Percentiles rank a stretch among this genome's conserved stretches.
Conservation (phyloP, 345 rosid species). For the Lepidium africanum region DNA sequence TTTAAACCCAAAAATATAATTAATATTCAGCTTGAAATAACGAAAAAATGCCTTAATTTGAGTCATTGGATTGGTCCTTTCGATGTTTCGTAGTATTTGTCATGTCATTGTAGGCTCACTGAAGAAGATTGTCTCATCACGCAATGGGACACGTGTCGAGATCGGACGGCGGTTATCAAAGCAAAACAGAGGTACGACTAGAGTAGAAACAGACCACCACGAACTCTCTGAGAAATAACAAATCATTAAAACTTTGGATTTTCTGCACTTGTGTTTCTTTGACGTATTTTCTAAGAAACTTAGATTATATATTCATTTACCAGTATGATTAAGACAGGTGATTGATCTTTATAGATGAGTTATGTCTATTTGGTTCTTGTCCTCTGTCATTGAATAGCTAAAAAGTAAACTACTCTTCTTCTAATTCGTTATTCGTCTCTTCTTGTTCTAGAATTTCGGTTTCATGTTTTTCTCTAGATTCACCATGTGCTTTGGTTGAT, state of each 20-base stretch:
- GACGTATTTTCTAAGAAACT: conserved; percentile 10
- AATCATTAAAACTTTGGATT: background rate
- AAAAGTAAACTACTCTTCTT: background rate
- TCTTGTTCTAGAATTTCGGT: background rate
- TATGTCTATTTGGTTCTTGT: conserved; percentile 11
- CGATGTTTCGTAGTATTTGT: background rate
- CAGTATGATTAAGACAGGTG: conserved; percentile 16
- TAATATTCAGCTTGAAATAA: background rate
- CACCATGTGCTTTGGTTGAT: background rate
- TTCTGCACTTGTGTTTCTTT: too few species aligned
- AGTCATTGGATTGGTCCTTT: background rate
- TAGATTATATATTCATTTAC: conserved; percentile 11
- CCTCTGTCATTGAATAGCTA: background rate
- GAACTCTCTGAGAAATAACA: background rate
- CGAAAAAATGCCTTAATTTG: background rate
- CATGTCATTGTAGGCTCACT: background rate
- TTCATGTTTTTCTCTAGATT: background rate
- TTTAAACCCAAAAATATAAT: too few species aligned
- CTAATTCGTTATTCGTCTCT: background rate
- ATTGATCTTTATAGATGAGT: conserved; percentile 9
- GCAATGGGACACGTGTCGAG: background rate
- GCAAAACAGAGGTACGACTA: conserved; percentile 10
- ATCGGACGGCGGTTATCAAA: background rate
- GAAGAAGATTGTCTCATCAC: too few species aligned
- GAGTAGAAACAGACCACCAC: conserved; percentile 5